These are phyloP conservation scores for Melampsora larici-populina DNA, from an alignment of 1,284 basidiomycete genomes.

Conservation along the genomic window DNA sequence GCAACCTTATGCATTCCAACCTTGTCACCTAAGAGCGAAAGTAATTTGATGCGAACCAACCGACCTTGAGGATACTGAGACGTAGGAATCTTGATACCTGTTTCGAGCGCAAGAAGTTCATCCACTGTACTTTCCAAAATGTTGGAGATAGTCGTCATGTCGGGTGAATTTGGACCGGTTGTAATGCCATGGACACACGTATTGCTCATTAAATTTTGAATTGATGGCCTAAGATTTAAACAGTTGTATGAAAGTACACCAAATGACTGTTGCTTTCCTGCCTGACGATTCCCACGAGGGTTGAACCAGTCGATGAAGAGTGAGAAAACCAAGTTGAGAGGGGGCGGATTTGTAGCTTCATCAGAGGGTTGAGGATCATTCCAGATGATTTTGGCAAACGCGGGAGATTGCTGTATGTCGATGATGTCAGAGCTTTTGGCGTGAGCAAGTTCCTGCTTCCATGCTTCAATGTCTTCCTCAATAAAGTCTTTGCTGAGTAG, in stretches of 20 bases:
- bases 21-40: conserved; percentile 16
- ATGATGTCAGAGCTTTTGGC: too few relatives aligned
- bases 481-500: too few relatives aligned
- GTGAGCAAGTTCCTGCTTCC: too few relatives aligned
- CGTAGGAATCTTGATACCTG: background rate
- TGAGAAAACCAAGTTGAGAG: conserved; percentile 6
- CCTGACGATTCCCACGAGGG: conserved; percentile 6
- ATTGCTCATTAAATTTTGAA: background rate
- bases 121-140: background rate
- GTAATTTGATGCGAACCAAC: background rate
- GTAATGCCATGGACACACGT: conserved; percentile 16
- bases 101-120: background rate
- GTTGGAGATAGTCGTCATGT: background rate
- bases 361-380: too few relatives aligned
- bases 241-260: conserved; percentile 14
- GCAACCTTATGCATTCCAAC: conserved; percentile 26
- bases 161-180: conserved; percentile 9
- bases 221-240: background rate
- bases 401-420: too few relatives aligned
- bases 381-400: too few relatives aligned
- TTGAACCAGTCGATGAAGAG: conserved; percentile 32
- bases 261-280: conserved; percentile 2
- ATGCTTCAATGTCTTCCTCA: too few relatives aligned
- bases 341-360: too few relatives aligned
- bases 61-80: conserved; percentile 3